Percentiles rank a stretch among this genome's conserved stretches.
Evolutionary conservation across 805 yeast genomes (phyloP).

Genomic region (Ogataea salicorniae): DNA sequence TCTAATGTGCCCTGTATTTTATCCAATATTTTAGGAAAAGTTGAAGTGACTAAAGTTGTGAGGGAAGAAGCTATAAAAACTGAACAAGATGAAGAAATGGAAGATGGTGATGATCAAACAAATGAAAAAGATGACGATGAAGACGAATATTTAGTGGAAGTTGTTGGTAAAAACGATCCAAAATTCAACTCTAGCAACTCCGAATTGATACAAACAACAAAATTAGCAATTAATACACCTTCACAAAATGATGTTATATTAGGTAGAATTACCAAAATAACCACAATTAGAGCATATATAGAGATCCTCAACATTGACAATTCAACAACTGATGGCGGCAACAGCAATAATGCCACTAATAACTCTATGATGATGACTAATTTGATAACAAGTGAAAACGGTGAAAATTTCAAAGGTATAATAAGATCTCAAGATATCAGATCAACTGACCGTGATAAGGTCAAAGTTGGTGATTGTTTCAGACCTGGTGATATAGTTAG

Average conservation of each 20-base stretch:
- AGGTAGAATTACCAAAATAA: constrained; percentile 64
- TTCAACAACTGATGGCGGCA: constrained; percentile 33
- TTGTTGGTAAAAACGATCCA: constrained; percentile 23
- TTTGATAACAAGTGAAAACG: constrained; percentile 60
- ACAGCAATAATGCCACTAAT: constrained; percentile 12
- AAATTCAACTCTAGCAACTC: not conserved
- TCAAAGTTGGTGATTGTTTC: constrained; percentile 71
- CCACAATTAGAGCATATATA: constrained; percentile 65
- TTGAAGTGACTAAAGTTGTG: constrained; percentile 27
- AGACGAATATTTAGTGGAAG: constrained; percentile 13
- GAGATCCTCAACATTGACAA: constrained; percentile 45
- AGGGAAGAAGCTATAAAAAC: constrained; percentile 2
- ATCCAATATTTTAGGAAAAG: constrained; percentile 62
- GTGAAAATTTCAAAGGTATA: constrained; percentile 84
- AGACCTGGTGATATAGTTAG: constrained; percentile 91
- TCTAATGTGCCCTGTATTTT: constrained; percentile 37
- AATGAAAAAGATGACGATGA: constrained; percentile 8
- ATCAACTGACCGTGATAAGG: constrained; percentile 85
- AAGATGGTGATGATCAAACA: not conserved
- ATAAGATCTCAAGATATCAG: constrained; percentile 85
- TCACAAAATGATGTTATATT: constrained; percentile 80
- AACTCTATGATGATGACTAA: constrained; percentile 23
- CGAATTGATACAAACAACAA: constrained; percentile 2
- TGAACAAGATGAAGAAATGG: constrained; percentile 13
- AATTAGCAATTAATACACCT: constrained; percentile 49